Conservation (phyloP, 371 early-diverging fungal genomes). For the Zychaea mexicana region DNA sequence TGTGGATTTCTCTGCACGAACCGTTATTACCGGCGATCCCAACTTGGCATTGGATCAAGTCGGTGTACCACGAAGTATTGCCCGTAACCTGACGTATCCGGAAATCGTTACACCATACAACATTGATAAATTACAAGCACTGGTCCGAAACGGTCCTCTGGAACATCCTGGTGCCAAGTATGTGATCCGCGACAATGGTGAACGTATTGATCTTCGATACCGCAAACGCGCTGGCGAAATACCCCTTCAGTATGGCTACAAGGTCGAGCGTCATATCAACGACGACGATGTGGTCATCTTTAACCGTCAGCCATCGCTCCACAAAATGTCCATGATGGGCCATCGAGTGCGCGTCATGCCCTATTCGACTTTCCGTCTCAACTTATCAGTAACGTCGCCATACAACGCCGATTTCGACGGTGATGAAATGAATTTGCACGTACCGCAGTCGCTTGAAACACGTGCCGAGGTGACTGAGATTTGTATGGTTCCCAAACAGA, state of each 20-base stretch:
- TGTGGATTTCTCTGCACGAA: conserved; percentile 99
- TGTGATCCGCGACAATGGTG: conserved; percentile 96
- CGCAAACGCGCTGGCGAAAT: conserved; percentile 89
- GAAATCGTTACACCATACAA: conserved; percentile 99
- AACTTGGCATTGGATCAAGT: conserved; percentile 98
- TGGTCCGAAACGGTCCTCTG: conserved; percentile 96
- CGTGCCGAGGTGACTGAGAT: conserved; percentile 96
- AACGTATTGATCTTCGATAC: conserved; percentile 96
- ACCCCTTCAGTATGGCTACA: conserved; percentile 91
- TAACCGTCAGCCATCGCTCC: conserved; percentile 99
- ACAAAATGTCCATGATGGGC: conserved; percentile 99
- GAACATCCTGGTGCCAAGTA: conserved; percentile 99
- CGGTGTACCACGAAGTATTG: conserved; percentile 98
- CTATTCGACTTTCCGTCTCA: conserved; percentile 98
- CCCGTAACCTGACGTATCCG: conserved; percentile 98
- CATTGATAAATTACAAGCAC: conserved; percentile 85
- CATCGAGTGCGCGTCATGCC: conserved; percentile 99
- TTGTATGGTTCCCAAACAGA: conserved; percentile 98
- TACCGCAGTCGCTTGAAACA: conserved; percentile 97
- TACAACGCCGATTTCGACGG: conserved; percentile 99
- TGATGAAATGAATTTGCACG: conserved; percentile 99
- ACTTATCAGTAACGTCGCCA: conserved; percentile 98
- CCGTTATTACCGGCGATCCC: conserved; percentile 99
- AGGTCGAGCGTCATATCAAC: conserved; percentile 97
- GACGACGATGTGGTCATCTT: conserved; percentile 99